Conservation (phyloP, 345 rosid genomes). For the Citrus maxima region DNA sequence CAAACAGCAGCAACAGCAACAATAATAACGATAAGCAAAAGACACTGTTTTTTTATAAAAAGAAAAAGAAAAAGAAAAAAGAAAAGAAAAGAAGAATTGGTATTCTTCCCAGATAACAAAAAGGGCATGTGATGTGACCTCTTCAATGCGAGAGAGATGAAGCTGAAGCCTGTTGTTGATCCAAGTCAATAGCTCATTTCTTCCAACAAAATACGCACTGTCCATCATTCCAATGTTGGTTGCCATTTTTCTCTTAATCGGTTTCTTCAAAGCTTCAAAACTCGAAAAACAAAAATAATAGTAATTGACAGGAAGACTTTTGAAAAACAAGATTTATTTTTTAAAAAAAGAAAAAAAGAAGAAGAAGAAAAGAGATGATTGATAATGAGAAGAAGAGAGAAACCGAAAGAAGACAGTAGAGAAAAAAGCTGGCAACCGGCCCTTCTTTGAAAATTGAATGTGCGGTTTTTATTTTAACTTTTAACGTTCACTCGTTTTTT, state of each 20-base stretch:
- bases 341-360: not conserved
- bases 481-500: not conserved
- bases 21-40: not conserved
- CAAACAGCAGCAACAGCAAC: not conserved
- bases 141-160: constrained; percentile 88
- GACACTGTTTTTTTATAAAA: not conserved
- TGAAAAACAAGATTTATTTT: no score
- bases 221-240: constrained; percentile 96
- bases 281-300: not conserved
- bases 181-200: constrained; percentile 92
- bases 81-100: not conserved
- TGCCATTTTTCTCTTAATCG: constrained; percentile 44
- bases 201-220: constrained; percentile 94
- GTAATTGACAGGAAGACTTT: not conserved
- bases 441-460: constrained; percentile 1
- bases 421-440: constrained; percentile 12
- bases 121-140: constrained; percentile 32
- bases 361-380: no score
- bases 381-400: not conserved
- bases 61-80: not conserved
- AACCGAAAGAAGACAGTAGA: not conserved
- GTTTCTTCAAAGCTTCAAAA: not conserved
- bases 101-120: not conserved
- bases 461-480: constrained; percentile 20
- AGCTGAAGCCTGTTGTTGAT: constrained; percentile 88